Conservation (phyloP, 2,329 filamentous ascomycete genomes). For the Alternaria postmessia region DNA sequence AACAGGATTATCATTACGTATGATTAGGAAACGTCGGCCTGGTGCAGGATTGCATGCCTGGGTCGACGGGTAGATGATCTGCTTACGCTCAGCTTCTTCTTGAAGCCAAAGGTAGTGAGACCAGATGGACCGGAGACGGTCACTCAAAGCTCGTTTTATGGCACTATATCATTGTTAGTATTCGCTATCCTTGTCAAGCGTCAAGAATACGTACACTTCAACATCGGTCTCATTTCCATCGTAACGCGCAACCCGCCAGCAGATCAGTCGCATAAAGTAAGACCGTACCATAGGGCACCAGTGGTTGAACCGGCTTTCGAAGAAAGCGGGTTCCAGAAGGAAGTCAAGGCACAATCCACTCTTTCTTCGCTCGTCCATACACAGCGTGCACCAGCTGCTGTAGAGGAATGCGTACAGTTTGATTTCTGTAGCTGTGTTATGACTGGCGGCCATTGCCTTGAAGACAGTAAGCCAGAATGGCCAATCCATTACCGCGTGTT, state of each 20-base stretch:
- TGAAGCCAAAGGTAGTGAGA: conserved; percentile 80
- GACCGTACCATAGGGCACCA: conserved; percentile 96
- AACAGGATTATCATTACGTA: conserved; percentile 76
- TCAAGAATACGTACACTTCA: conserved; percentile 67
- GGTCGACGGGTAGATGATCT: conserved; percentile 71
- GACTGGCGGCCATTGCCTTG: conserved; percentile 78
- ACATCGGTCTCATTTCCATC: conserved; percentile 70
- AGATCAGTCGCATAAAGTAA: conserved; percentile 89
- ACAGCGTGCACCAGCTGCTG: conserved; percentile 77
- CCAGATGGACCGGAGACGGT: conserved; percentile 77
- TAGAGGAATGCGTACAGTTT: conserved; percentile 84
- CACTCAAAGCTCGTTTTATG: conserved; percentile 73
- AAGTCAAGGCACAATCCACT: conserved; percentile 75
- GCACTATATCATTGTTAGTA: conserved; percentile 57
- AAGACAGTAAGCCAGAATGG: conserved; percentile 85
- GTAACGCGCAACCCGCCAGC: conserved; percentile 86
- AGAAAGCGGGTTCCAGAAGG: conserved; percentile 76
- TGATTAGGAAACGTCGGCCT: conserved; percentile 85
- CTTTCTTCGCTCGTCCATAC: conserved; percentile 72
- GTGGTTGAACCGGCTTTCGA: conserved; percentile 85
- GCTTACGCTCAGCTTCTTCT: conserved; percentile 67
- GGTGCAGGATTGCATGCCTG: conserved; percentile 86
- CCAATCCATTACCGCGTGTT: conserved; percentile 72
- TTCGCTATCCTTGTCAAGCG: neutral
- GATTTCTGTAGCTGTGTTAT: conserved; percentile 91